Evolutionary conservation across 225 moss, liverwort and hornwort species (phyloP), one percentile per base, ranked within the genome.

Genomic region (Rhytidiadelphus loreus): DNA sequence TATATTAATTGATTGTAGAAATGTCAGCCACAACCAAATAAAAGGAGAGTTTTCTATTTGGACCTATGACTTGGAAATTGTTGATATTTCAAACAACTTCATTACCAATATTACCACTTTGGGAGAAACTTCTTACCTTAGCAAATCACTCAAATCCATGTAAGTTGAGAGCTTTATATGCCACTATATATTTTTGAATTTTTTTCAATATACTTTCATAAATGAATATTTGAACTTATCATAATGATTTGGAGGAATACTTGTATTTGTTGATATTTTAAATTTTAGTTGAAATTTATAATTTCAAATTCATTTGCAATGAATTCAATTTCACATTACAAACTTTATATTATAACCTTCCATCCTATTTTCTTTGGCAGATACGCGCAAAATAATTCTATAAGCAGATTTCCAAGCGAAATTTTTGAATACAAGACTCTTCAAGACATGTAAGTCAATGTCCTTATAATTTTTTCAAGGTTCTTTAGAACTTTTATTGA

Each of bases 11-110:
- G 5, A 35, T 65, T 65, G 20, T 35, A 65, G 65, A 19, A 20
- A 65, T 65, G 65, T 35, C 1, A 65, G 65, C 65, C 0, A 65
- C 6, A 65, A 65, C 6, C 35, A 35, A 19, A 35, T 65, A 65
- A 35, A 35, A 35, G 20, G 65, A 35, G 65, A 65, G 5, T 65
- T 65, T 65, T 6, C 29, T 6, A 41, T n/a, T 26, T 4, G 2
- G n/a, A 6, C 8, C 17, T 0, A 28, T 26, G 0, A 0, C 3
- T 3, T 79, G 4, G n/a, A 26, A 59, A 41, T 3, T n/a, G 4
- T 80, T 80, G 58, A 80, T 59, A 35, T 59, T 39, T 80, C 80
- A 58, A n/a, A 80, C 80, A 80, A 80, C 5, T 58, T 59, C 28
- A 80, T 80, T 26, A 58, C 80, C 10, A 58, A 58, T 58, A 58